phyloP scores from a whole-genome alignment of 176 grass and related monocot genomes.

The Poa pratensis region DNA sequence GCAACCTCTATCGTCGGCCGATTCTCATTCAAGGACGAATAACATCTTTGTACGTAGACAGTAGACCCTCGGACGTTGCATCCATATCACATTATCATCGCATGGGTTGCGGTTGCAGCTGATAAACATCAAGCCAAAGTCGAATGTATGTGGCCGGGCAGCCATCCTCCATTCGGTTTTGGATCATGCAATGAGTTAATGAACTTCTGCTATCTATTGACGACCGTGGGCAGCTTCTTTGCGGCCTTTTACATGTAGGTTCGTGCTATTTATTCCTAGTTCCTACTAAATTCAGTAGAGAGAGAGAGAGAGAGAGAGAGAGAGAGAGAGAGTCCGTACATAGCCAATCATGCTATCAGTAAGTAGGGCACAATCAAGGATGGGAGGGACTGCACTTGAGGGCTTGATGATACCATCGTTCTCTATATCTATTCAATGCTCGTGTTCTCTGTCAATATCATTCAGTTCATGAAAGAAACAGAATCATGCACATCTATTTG shows the following conservation, averaged over 20 bases:
- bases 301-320: neutral
- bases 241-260: constrained; percentile 30
- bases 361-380: constrained; percentile 42
- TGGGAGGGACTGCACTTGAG: constrained; percentile 49
- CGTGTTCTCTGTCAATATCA: constrained; percentile 22
- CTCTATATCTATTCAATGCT: constrained; percentile 23
- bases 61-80: neutral
- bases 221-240: constrained; percentile 39
- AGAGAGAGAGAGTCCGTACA: neutral
- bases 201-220: neutral
- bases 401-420: constrained; percentile 33
- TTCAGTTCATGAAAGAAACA: constrained; percentile 1
- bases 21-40: neutral
- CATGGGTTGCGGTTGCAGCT: constrained; percentile 12
- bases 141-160: neutral
- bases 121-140: neutral
- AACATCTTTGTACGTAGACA: neutral
- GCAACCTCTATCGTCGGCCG: neutral
- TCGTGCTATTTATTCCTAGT: neutral
- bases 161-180: constrained; percentile 42
- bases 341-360: constrained; percentile 45
- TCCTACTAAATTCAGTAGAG: neutral
- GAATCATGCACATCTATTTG: constrained; percentile 41
- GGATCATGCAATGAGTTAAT: constrained; percentile 46
- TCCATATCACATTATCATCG: neutral